Evolutionary conservation across 495 filamentous ascomycete species (phyloP).

Genomic region (Hyaloscypha bicolor): DNA sequence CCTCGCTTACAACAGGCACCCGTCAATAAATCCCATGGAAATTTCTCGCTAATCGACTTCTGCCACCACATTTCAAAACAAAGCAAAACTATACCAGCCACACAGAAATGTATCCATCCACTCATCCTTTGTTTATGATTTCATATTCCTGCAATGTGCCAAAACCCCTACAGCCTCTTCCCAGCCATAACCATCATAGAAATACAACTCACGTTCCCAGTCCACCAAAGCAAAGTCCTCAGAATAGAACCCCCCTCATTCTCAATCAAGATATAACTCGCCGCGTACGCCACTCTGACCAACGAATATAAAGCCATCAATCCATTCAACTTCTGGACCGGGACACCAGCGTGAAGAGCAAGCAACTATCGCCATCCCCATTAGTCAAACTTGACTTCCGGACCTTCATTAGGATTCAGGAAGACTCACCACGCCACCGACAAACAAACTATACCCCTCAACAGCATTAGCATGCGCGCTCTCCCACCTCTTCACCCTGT

Average conservation of each 20-base stretch:
- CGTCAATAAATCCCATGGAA: too few species aligned
- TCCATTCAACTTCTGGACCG: slow-evolving; percentile 40
- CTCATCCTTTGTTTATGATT: too few species aligned
- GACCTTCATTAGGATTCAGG: neutral
- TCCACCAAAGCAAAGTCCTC: slow-evolving; percentile 49
- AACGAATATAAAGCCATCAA: slow-evolving; percentile 48
- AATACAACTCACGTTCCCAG: slow-evolving; percentile 46
- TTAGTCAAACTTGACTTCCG: neutral
- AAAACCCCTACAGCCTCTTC: slow-evolving; percentile 13
- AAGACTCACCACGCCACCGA: slow-evolving; percentile 34
- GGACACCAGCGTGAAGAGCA: slow-evolving; percentile 7
- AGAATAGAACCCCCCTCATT: slow-evolving; percentile 39
- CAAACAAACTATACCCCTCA: slow-evolving; percentile 51
- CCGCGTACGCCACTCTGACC: slow-evolving; percentile 42
- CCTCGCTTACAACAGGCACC: neutral
- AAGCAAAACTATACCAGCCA: too few species aligned
- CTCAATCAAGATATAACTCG: slow-evolving; percentile 46
- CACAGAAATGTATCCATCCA: too few species aligned
- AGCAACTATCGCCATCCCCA: neutral
- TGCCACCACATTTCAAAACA: too few species aligned
- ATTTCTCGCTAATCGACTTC: too few species aligned
- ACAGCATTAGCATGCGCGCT: slow-evolving; percentile 50
- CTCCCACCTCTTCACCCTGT: slow-evolving; percentile 50
- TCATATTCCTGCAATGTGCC: too few species aligned
- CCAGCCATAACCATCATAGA: slow-evolving; percentile 35